phyloP scores from a whole-genome alignment of 768 basidiomycete species.

The Xerocomellus chrysenteron region DNA sequence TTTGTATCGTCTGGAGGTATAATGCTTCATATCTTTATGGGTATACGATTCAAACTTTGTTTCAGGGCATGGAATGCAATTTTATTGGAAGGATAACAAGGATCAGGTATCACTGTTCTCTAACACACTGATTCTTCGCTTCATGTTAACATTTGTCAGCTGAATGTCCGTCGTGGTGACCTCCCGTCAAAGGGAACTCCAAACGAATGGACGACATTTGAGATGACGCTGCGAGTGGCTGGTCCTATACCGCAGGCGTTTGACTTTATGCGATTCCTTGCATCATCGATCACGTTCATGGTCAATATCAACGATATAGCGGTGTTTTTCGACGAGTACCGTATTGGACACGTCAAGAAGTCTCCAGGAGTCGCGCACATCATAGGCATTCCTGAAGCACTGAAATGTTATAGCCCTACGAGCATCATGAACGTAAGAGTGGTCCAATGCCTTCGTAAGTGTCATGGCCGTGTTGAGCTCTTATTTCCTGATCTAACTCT shows the following conservation, averaged over 20 bases:
- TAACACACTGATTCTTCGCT: neutral
- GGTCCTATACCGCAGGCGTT: slow-evolving; percentile 73
- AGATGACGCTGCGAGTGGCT: slow-evolving; percentile 80
- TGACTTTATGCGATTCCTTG: slow-evolving; percentile 86
- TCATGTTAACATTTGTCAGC: slow-evolving; percentile 37
- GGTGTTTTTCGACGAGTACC: slow-evolving; percentile 75
- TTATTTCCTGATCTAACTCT: neutral
- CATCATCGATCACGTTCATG: slow-evolving; percentile 92
- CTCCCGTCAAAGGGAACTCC: slow-evolving; percentile 43
- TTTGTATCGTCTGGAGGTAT: slow-evolving; percentile 79
- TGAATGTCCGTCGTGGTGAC: slow-evolving; percentile 79
- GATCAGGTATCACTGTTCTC: slow-evolving; percentile 57
- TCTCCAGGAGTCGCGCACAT: slow-evolving; percentile 46
- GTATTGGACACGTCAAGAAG: slow-evolving; percentile 67
- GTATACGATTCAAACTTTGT: neutral
- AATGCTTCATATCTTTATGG: slow-evolving; percentile 19
- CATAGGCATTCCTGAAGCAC: slow-evolving; percentile 49
- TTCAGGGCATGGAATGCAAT: slow-evolving; percentile 87
- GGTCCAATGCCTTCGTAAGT: slow-evolving; percentile 60
- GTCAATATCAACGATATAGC: slow-evolving; percentile 66
- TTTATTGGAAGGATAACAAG: slow-evolving; percentile 93
- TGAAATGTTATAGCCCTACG: slow-evolving; percentile 53
- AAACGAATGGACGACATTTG: slow-evolving; percentile 75
- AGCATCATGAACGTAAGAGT: slow-evolving; percentile 67
- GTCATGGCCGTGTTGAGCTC: neutral